A percentile compares a stretch with the other conserved stretches of the same genome.
These are phyloP conservation scores for Isoetes taiwanensis DNA, from an alignment of 75 land plant genomes.

Conservation along the genomic window DNA sequence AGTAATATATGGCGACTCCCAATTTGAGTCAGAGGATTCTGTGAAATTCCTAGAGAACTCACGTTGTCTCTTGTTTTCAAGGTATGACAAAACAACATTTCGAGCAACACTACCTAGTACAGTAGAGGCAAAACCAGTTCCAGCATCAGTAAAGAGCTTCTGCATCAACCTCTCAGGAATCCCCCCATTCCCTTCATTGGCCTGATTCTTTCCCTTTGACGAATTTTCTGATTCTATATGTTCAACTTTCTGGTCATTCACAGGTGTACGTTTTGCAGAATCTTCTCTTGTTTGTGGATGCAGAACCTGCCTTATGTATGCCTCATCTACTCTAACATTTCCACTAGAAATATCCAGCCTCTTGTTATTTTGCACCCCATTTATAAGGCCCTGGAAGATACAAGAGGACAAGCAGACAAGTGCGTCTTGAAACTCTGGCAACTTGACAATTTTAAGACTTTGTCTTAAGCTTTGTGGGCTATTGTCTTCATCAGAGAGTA, in stretches of 20 bases:
- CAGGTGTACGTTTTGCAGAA: no score
- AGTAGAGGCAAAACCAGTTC: constrained; percentile 67
- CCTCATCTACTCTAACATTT: no score
- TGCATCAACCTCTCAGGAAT: constrained; percentile 41
- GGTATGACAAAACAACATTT: constrained; percentile 41
- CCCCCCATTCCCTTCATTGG: background rate
- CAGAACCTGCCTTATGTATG: no score
- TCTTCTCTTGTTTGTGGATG: no score
- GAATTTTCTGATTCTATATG: background rate
- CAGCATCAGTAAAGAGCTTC: constrained; percentile 46
- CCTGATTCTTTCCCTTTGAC: background rate
- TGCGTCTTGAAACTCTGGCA: constrained; percentile 41
- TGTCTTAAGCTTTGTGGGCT: constrained; percentile 68
- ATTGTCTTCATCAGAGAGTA: constrained; percentile 56
- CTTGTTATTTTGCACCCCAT: no score
- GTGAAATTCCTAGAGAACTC: background rate
- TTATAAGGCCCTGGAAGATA: constrained; percentile 42
- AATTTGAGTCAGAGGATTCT: background rate
- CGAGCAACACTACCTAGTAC: constrained; percentile 77
- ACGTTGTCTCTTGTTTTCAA: constrained; percentile 9
- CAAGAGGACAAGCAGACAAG: constrained; percentile 35
- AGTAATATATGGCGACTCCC: background rate
- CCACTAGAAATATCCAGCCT: no score
- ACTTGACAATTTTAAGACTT: constrained; percentile 43
- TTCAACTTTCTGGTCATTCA: background rate